A percentile compares a stretch with the other conserved stretches of the same genome.
phyloP scores from a whole-genome alignment of 1,284 basidiomycete species.

The Pseudozyma hubeiensis region DNA sequence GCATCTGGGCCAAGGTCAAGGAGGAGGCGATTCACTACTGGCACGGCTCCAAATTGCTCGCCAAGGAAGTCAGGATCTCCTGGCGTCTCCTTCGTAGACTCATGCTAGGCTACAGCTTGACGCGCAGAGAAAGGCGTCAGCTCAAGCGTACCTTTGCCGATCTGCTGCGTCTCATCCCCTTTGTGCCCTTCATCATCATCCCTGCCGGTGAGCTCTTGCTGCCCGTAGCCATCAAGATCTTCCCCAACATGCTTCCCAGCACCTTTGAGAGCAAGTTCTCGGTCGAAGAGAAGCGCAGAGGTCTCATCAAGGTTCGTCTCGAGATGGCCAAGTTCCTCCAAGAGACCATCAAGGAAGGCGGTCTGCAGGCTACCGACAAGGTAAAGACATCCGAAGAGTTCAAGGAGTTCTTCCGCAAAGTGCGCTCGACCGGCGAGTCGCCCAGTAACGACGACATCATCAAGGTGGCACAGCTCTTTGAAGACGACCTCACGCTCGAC shows the following conservation, averaged over 20 bases:
- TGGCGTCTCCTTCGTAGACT: constrained; percentile 89
- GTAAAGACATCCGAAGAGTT: constrained; percentile 94
- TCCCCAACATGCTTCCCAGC: constrained; percentile 98
- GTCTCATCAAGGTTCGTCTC: constrained; percentile 89
- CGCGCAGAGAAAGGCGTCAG: constrained; percentile 92
- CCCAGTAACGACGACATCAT: constrained; percentile 89
- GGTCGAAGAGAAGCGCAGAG: constrained; percentile 91
- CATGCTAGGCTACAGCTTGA: constrained; percentile 88
- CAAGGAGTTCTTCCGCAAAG: constrained; percentile 99
- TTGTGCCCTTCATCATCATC: constrained; percentile 92
- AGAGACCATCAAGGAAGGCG: constrained; percentile 93
- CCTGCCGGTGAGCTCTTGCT: constrained; percentile 99
- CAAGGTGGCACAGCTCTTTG: constrained; percentile 94
- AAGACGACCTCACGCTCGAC: constrained; percentile 96
- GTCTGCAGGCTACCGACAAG: constrained; percentile 82
- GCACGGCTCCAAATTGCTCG: constrained; percentile 93
- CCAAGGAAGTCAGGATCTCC: constrained; percentile 92
- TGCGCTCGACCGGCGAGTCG: constrained; percentile 92
- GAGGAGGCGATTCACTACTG: constrained; percentile 97
- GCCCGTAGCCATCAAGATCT: constrained; percentile 93
- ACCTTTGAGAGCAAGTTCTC: constrained; percentile 96
- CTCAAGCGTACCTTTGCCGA: constrained; percentile 93
- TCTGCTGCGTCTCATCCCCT: constrained; percentile 89
- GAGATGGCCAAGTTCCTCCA: constrained; percentile 99
- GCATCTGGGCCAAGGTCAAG: constrained; percentile 88